These are phyloP conservation scores for Coemansia sp. DNA, from an alignment of 192 early-diverging fungal species.

Conservation along the genomic window DNA sequence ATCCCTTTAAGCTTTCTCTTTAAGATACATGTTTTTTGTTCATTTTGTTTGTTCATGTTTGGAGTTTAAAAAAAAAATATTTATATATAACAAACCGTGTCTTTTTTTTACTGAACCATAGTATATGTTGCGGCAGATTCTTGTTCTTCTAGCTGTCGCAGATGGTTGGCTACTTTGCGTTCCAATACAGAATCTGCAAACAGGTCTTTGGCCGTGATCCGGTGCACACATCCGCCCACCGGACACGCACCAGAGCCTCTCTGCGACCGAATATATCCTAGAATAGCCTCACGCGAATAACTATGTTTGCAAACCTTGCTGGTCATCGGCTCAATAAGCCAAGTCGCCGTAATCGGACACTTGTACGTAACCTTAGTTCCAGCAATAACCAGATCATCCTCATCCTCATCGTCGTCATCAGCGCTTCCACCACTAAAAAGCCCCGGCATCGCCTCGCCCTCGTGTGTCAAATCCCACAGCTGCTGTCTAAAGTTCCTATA, in stretches of 20 bases:
- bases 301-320: slow-evolving; percentile 58
- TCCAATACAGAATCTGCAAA: slow-evolving; percentile 52
- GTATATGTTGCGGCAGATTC: slow-evolving; percentile 38
- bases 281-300: slow-evolving; percentile 54
- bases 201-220: slow-evolving; percentile 28
- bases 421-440: slow-evolving; percentile 19
- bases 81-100: not conserved
- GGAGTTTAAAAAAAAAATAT: not conserved
- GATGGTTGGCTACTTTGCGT: slow-evolving; percentile 49
- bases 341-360: slow-evolving; percentile 57
- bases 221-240: slow-evolving; percentile 48
- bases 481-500: slow-evolving; percentile 43
- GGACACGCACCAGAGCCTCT: slow-evolving; percentile 24
- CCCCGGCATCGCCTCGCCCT: slow-evolving; percentile 40
- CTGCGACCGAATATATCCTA: slow-evolving; percentile 21
- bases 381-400: slow-evolving; percentile 39
- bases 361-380: slow-evolving; percentile 39
- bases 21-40: not conserved
- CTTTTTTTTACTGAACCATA: slow-evolving; percentile 16
- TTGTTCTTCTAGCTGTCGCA: slow-evolving; percentile 36
- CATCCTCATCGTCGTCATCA: slow-evolving; percentile 10
- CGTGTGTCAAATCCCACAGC: slow-evolving; percentile 39
- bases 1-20: slow-evolving; percentile 28
- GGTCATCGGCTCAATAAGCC: slow-evolving; percentile 57
- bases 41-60: too few relatives aligned